Percentiles rank a stretch among this genome's conserved stretches.
phyloP scores from a whole-genome alignment of 306 rosid genomes.

The Neltuma alba region DNA sequence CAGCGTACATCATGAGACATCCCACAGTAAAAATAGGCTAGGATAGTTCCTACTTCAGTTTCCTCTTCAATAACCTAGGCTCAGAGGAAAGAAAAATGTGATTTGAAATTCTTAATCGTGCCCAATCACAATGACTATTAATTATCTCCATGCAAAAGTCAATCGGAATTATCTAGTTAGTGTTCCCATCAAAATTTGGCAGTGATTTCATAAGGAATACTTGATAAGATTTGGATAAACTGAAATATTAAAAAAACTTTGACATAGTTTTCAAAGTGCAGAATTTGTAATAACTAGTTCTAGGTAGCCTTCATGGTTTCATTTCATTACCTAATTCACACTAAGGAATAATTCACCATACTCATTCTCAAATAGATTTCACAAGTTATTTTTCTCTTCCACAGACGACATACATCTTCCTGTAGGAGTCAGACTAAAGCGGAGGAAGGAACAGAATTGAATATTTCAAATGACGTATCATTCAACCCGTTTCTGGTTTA shows the following conservation, averaged over 20 bases:
- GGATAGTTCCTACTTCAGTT: not conserved
- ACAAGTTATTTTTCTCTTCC: not conserved
- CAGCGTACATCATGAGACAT: not conserved
- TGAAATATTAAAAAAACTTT: not conserved
- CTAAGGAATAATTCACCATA: slow-evolving; percentile 6
- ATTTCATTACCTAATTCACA: not conserved
- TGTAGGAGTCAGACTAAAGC: not conserved
- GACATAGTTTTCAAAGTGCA: not conserved
- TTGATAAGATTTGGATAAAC: not conserved
- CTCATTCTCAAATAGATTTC: not conserved
- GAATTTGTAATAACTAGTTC: not conserved
- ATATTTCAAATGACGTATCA: not conserved
- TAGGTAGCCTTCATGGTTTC: not conserved
- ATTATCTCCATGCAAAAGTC: not conserved
- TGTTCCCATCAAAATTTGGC: not conserved
- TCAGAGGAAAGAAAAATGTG: not conserved
- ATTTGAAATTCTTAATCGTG: not conserved
- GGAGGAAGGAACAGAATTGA: not conserved
- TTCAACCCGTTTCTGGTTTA: not conserved
- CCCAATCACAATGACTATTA: not conserved
- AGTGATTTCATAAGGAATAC: not conserved
- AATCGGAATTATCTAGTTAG: not conserved
- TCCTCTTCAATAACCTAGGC: not conserved
- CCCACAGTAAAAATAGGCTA: not conserved
- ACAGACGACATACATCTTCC: not conserved